Evolutionary conservation across 2,329 filamentous ascomycete genomes (phyloP), one percentile per base, ranked within the genome.

Genomic region (Fusarium piperis): DNA sequence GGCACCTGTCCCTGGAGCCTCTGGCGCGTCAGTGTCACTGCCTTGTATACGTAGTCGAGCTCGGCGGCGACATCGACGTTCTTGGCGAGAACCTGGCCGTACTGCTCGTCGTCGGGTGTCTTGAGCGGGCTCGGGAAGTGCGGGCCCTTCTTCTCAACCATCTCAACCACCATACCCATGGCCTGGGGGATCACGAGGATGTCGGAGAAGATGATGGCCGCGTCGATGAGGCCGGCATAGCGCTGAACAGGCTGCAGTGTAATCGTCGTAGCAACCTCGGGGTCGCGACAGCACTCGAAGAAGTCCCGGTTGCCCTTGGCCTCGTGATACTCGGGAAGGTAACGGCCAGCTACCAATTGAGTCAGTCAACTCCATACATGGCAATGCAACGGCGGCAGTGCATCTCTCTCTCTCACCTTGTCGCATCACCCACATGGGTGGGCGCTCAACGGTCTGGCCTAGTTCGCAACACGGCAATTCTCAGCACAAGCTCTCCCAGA

Each of bases 381-480:
- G 10, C 44, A 28, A 28, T 68, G 62, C 28, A 70, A 48, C 46
- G 62, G 67, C 38, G 18, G 46, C 3, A 16, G 35, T 11, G 68
- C 39, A 16, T n/a, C 26, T 62, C 82, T 82, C 23, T 23, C 26
- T 62, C 82, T 81, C 86, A 95, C 94, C 94, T 90, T 99, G 96
- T 83, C 96, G 93, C 96, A 99, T 99, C 81, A 99, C 94, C 96
- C 96, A 99, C 86, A 97, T 94, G 64, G 96, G 96, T 68, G 96
- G 93, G 72, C 96, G 91, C 83, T 98, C 94, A 74, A 98, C 93
- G 81, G 91, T 91, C 84, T 98, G 89, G 81, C 95, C 95, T 97
- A 69, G 65, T 65, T 64, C 59, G 64, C 63, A 66, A 62, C 61
- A 60, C 63, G 58, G 33, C 63, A 71, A 67, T 53, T 67, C 66